Base-by-base conservation (phyloP, 805 yeast species). In the Ogataea glucozyma region DNA sequence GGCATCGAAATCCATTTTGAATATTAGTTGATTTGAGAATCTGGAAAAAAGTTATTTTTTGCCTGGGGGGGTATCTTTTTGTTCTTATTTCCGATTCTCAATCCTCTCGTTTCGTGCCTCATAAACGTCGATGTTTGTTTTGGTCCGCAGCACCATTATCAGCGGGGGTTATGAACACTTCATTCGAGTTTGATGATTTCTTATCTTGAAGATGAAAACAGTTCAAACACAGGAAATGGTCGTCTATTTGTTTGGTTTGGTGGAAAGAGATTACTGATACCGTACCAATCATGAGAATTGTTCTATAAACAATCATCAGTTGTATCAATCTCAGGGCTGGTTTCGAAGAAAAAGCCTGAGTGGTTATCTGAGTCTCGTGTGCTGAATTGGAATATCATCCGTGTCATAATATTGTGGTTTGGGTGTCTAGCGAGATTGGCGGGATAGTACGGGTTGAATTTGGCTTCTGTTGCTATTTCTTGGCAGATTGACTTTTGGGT, bases 91-190 rank as follows among this genome's bases (percentile, higher is more conserved):
- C 13, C 23, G 38, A 13, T 4, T 26, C 13, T 31, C 38, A 13
- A 30, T 34, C 16, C 10, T 9, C 36, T 44, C 22, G n/a, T 33
- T 26, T 26, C 30, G 18, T 18, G 10, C 27, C 26, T 26, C 31
- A 38, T 32, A 22, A 33, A 14, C 22, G 41, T 34, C 22, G 4
- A 29, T 38, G 35, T 30, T 41, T 45, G 27, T 47, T 43, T 43
- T 52, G 67, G 69, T 65, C 68, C 41, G 69, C 69, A 65, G 69
- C 68, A 63, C 69, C 69, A 63, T 63, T 64, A 57, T 49, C 58
- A 48, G 51, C 67, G 52, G 62, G 51, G 57, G 47, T 38, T 38
- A 46, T 40, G 26, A 46, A 53, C 35, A 47, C 48, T 51, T 58
- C 66, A 49, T 62, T 57, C 49, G 64, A 57, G 44, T 56, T 64